These are phyloP conservation scores for Fusarium phyllophilum DNA, from an alignment of 2,329 filamentous ascomycete species.

Conservation along the genomic window DNA sequence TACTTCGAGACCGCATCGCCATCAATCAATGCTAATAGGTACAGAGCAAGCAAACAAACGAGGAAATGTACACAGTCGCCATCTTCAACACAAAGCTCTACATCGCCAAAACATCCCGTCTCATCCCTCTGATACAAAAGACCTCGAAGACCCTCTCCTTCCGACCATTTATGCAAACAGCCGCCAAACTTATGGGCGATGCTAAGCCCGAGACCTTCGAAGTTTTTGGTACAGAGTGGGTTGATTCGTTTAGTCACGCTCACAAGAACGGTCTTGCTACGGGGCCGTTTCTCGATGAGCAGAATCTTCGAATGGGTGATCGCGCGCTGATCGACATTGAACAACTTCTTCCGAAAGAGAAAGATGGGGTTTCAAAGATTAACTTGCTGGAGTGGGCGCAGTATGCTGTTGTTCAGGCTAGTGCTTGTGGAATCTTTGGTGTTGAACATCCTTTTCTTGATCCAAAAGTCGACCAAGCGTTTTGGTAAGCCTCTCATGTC, in stretches of 20 bases:
- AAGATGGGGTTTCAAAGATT: neutral
- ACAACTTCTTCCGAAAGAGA: neutral
- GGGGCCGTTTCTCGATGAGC: conserved; percentile 21
- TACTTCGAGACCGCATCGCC: neutral
- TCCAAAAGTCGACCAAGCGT: conserved; percentile 19
- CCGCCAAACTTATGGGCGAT: conserved; percentile 22
- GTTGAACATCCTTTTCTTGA: conserved; percentile 31
- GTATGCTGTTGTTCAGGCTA: conserved; percentile 32
- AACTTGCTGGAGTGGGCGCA: conserved; percentile 14
- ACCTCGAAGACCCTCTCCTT: conserved; percentile 41
- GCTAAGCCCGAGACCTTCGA: conserved; percentile 6
- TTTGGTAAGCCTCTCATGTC: conserved; percentile 16
- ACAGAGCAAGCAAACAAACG: conserved; percentile 10
- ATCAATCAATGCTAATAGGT: too few species aligned
- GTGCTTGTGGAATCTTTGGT: conserved; percentile 32
- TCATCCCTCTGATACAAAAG: conserved; percentile 42
- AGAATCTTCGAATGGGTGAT: conserved; percentile 32
- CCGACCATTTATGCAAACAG: conserved; percentile 42
- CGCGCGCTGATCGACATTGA: conserved; percentile 18
- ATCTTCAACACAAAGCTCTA: conserved; percentile 46
- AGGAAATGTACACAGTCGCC: conserved; percentile 44
- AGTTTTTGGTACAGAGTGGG: conserved; percentile 23
- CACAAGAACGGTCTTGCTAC: conserved; percentile 19
- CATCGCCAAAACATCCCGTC: conserved; percentile 39
- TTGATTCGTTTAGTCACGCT: conserved; percentile 19